These are phyloP conservation scores for Diaporthe sp. DNA, from an alignment of 2,329 filamentous ascomycete species.

Conservation along the genomic window DNA sequence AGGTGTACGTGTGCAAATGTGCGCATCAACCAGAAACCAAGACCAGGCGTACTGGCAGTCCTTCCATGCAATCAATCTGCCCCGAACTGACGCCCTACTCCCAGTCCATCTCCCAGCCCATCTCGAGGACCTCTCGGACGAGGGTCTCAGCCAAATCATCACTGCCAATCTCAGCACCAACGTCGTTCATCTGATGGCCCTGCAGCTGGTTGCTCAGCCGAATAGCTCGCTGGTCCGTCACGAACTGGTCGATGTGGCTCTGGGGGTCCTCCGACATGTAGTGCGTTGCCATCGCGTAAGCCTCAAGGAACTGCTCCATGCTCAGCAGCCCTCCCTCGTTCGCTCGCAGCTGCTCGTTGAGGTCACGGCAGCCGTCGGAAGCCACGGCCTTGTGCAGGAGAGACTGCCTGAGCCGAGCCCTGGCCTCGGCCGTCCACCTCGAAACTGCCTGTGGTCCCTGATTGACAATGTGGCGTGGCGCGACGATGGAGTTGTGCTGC, in stretches of 20 bases:
- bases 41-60: neutral
- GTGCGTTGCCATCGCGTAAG: neutral
- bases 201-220: neutral
- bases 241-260: neutral
- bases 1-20: neutral
- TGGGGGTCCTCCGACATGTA: neutral
- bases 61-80: neutral
- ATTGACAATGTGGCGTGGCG: neutral
- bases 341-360: neutral
- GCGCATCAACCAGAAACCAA: neutral
- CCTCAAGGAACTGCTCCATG: neutral
- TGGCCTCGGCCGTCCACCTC: neutral
- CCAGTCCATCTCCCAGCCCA: slow-evolving; percentile 21
- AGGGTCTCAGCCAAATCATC: neutral
- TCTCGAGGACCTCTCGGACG: neutral
- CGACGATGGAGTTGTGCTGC: neutral
- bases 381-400: neutral
- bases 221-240: neutral
- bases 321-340: neutral
- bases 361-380: neutral
- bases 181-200: neutral
- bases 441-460: neutral
- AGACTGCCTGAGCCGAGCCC: neutral
- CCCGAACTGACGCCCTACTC: neutral
- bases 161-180: neutral